Percentiles rank a stretch among this genome's conserved stretches.
phyloP scores from a whole-genome alignment of 1,284 basidiomycete genomes.

The Athelia sp. region DNA sequence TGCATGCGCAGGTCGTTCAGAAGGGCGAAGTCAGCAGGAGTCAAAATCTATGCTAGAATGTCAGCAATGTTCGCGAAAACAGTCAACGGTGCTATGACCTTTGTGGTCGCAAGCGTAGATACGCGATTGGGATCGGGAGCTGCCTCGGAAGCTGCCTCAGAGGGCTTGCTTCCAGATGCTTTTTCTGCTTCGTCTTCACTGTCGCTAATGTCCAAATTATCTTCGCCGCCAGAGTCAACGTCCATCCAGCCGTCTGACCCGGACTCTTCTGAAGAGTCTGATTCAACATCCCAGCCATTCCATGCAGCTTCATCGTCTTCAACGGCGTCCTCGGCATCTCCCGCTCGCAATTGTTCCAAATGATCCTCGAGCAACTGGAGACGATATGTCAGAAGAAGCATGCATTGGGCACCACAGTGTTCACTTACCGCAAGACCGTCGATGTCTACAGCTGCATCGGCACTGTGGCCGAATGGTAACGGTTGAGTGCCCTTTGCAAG shows the following conservation, averaged over 20 bases:
- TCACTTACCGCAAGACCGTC: slow-evolving; percentile 78
- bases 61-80: not conserved
- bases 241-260: slow-evolving; percentile 81
- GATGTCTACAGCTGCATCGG: slow-evolving; percentile 78
- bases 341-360: slow-evolving; percentile 63
- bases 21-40: slow-evolving; percentile 94
- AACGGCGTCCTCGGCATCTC: slow-evolving; percentile 53
- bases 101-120: slow-evolving; percentile 74
- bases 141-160: slow-evolving; percentile 17
- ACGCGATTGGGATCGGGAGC: slow-evolving; percentile 29
- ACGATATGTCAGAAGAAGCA: slow-evolving; percentile 5
- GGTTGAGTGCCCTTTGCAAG: slow-evolving; percentile 58
- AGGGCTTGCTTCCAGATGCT: slow-evolving; percentile 28
- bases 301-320: slow-evolving; percentile 76
- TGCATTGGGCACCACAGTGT: not conserved
- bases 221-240: slow-evolving; percentile 71
- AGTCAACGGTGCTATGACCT: slow-evolving; percentile 37
- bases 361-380: slow-evolving; percentile 84
- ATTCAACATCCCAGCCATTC: slow-evolving; percentile 90
- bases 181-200: slow-evolving; percentile 70
- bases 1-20: slow-evolving; percentile 87
- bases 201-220: slow-evolving; percentile 77
- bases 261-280: slow-evolving; percentile 57
- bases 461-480: slow-evolving; percentile 76
- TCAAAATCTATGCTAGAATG: slow-evolving; percentile 70